Conservation (phyloP, 2,329 filamentous ascomycete species). For the Trichoderma arundinaceum region DNA sequence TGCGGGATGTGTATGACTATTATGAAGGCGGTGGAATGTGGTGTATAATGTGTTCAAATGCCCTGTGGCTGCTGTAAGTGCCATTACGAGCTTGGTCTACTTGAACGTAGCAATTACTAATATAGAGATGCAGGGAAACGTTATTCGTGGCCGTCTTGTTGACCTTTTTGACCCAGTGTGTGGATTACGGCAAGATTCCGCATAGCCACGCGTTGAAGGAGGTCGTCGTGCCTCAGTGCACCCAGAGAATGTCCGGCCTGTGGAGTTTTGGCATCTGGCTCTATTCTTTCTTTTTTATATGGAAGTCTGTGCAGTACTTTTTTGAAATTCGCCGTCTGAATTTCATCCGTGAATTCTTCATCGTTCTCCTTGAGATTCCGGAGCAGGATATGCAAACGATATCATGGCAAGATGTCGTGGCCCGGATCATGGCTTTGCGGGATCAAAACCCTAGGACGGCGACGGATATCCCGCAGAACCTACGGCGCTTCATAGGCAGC, state of each 20-base stretch:
- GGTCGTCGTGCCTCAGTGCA: constrained; percentile 74
- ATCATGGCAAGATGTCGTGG: constrained; percentile 91
- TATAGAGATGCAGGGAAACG: constrained; percentile 63
- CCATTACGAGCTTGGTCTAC: constrained; percentile 30
- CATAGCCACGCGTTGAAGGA: constrained; percentile 63
- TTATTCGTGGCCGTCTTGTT: constrained; percentile 82
- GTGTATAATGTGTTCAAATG: constrained; percentile 77
- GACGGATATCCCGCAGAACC: constrained; percentile 56
- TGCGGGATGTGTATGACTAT: constrained; percentile 84
- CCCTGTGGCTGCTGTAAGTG: constrained; percentile 73
- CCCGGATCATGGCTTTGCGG: constrained; percentile 79
- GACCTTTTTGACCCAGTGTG: constrained; percentile 83
- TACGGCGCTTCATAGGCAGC: constrained; percentile 70
- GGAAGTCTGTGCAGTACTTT: constrained; percentile 75
- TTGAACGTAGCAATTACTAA: constrained; percentile 17
- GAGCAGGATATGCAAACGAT: constrained; percentile 88
- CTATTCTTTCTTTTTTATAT: constrained; percentile 84
- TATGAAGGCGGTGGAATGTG: constrained; percentile 82
- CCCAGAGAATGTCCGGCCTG: constrained; percentile 71
- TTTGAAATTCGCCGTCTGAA: constrained; percentile 74
- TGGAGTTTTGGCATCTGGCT: constrained; percentile 84
- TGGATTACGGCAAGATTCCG: constrained; percentile 78
- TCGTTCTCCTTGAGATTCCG: constrained; percentile 80
- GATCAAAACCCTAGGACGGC: constrained; percentile 86
- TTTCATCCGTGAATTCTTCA: constrained; percentile 84